Evolutionary conservation across 2,329 filamentous ascomycete genomes (phyloP).

Genomic region (Fusarium sp.): DNA sequence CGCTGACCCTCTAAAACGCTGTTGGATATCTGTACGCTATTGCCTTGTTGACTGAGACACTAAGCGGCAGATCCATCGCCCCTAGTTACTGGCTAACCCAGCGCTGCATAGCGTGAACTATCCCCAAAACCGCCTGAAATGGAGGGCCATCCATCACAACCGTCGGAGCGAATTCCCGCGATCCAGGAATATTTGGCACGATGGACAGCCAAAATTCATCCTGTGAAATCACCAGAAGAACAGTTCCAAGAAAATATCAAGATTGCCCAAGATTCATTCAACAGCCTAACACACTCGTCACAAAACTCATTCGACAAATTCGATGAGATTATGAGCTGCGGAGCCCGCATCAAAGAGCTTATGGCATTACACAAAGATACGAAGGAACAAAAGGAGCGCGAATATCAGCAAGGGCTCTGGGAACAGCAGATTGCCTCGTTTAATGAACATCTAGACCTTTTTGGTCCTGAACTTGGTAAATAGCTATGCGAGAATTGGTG

Average conservation of each 20-base stretch:
- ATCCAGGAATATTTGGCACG: not conserved
- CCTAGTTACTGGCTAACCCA: not conserved
- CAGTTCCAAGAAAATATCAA: not conserved
- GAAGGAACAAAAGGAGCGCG: not conserved
- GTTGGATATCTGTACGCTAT: not conserved
- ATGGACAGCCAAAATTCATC: not conserved
- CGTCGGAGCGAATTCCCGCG: not conserved
- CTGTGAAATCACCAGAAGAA: not conserved
- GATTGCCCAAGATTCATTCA: not conserved
- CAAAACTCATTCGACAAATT: not conserved
- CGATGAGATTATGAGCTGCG: not conserved
- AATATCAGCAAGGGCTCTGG: not conserved
- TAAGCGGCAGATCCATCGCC: not conserved
- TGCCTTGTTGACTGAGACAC: not conserved
- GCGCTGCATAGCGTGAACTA: not conserved
- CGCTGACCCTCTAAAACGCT: fast-evolving
- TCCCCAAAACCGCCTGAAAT: not conserved
- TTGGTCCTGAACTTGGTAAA: not conserved
- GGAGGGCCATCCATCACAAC: not conserved
- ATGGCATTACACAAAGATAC: not conserved
- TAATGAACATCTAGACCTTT: not conserved
- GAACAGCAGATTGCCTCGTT: not conserved
- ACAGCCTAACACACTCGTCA: not conserved
- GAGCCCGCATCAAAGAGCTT: not conserved
- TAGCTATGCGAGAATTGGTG: not conserved